phyloP scores from a whole-genome alignment of 2,329 filamentous ascomycete genomes.

The Epicoccum nigrum region DNA sequence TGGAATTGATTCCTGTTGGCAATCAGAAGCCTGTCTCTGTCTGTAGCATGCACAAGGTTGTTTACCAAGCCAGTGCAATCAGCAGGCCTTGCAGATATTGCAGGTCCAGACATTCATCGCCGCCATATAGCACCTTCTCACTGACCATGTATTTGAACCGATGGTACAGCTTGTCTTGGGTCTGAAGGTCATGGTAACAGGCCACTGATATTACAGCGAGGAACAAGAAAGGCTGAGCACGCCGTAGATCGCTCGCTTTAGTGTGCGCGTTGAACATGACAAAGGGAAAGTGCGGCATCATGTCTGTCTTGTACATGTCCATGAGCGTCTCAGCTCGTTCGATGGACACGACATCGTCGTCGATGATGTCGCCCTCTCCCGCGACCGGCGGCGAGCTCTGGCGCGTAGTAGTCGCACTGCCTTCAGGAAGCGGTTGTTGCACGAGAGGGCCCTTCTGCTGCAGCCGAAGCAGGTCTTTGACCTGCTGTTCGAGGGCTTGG shows the following conservation, averaged over 20 bases:
- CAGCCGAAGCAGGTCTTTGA: conserved; percentile 35
- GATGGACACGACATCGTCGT: conserved; percentile 35
- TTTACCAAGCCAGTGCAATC: conserved; percentile 38
- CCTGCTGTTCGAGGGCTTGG: conserved; percentile 47
- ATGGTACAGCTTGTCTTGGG: conserved; percentile 43
- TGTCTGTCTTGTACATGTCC: conserved; percentile 41
- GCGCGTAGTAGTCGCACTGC: conserved; percentile 9
- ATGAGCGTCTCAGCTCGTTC: conserved; percentile 37
- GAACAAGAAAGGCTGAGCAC: conserved; percentile 38
- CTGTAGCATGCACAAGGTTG: background rate
- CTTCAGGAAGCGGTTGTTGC: conserved; percentile 32
- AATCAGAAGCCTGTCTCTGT: conserved; percentile 1
- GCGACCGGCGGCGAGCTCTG: conserved; percentile 17
- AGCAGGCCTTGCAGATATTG: conserved; percentile 40
- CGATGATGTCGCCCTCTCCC: conserved; percentile 35
- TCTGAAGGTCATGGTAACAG: conserved; percentile 41
- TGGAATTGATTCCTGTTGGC: conserved; percentile 41
- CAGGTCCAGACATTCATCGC: conserved; percentile 34
- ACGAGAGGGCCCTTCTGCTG: conserved; percentile 24
- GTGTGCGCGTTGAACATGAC: conserved; percentile 37
- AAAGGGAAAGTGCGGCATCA: conserved; percentile 50
- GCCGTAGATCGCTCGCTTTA: conserved; percentile 35
- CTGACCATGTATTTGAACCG: conserved; percentile 40
- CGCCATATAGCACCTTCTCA: conserved; percentile 39
- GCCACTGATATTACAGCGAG: conserved; percentile 36